Base-by-base conservation (phyloP, 352 stramenopile species). In the Phytophthora citrophthora region DNA sequence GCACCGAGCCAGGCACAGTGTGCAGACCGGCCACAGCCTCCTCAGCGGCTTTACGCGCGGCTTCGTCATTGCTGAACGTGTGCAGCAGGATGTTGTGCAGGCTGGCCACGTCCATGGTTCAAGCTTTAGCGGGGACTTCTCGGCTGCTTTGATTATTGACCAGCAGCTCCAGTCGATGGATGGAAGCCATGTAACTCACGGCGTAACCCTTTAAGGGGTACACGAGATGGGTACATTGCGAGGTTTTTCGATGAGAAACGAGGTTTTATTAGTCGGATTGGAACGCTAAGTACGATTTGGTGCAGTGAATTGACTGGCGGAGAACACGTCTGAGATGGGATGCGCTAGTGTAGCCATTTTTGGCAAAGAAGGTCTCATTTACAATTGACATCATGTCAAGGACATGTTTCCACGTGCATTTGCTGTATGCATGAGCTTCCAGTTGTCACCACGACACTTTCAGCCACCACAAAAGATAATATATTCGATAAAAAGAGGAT, bases 11-110 rank as follows among this genome's bases (percentile, higher is more conserved):
- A 43, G 74, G 86, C 58, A 92, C 80, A 7, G 68, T 86, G 79
- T 94, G 86, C 34, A 95, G 72, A 39, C 89, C 86, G 26, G 78
- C 77, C 31, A 95, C 82, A 40, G 82, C 81, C 20, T 88, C 83
- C 59, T 93, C 84, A 0, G 88, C 88, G 34, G 81, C 81, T 56
- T 94, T 91, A 38, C 88, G 83, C 40, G 83, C 82, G 27, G 68
- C 79, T 18, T 83, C 74, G 44, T 94, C 84, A 20, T 81, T 86
- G 78, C 82, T 93, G 77, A 94, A 93, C 55, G 88, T 93, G 70
- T 93, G 83, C 59, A 94, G 73, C 55, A 95, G 72, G 71, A 94
- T 92, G 76, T 95, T 95, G 77, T 96, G 86, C 50, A 97, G 79
- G 26, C 83, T 89, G 61, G 89, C 72, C 47, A 88, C 89, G 87